Evolutionary conservation across 2,329 filamentous ascomycete species (phyloP), one percentile per base, ranked within the genome.

Genomic region (Magnaporthiopsis incrustans): DNA sequence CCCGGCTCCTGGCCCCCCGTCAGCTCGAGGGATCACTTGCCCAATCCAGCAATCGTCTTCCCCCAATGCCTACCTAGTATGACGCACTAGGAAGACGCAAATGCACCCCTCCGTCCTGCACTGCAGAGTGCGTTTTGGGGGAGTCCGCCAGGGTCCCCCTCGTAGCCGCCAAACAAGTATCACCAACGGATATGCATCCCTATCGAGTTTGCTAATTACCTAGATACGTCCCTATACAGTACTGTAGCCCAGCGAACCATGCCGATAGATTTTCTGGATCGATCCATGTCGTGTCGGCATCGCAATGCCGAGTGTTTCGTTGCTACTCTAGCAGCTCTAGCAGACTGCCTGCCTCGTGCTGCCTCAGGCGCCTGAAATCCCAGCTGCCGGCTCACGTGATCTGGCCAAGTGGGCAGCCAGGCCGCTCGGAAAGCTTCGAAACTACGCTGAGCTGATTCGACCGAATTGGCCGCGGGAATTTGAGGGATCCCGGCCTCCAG

Each of bases 1-100:
- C 18, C 15, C 33, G 6, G 22, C 18, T 27, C 33, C 32, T 50
- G n/a, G 53, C 25, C 25, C 25, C 32, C n/a, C 38, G 38, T 50
- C 38, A 57, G 58, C 58, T 61, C 59, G n/a, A 64, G 60, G 61
- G 63, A 62, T 62, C 63, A 62, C 44, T 64, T 64, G 60, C 63
- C 63, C 50, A 59, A 64, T 60, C 22, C 27, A 64, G 62, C 57
- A 38, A 64, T 53, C 44, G n/a, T 53, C 7, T 25, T 10, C 44
- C 22, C 44, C 44, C 44, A 53, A 10, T n/a, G 22, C 22, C 44
- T 53, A 7, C 18, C 44, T 18, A 53, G 10, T 53, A 53, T 53
- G 44, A 53, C 44, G 44, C 44, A 53, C 44, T 0, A 53, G 33
- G 12, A 10, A 35, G 12, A 35, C 33, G 12, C 12, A 18, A 44